Base-by-base conservation (phyloP, 176 grass and related monocot species). In the Miscanthus lutarioriparius region DNA sequence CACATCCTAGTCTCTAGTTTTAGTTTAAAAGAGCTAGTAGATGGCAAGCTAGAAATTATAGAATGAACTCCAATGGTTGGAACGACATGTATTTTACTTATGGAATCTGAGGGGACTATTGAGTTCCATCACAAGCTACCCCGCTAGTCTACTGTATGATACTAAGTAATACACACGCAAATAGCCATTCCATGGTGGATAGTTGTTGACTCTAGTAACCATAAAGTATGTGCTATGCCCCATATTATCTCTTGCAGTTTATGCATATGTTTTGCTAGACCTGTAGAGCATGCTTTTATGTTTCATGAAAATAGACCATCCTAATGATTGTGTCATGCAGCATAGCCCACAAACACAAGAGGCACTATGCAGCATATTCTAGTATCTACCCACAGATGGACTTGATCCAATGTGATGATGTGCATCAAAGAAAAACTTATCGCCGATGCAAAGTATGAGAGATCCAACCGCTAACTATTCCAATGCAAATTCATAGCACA, bases 31-130 rank as follows among this genome's bases (percentile, higher is more conserved):
- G 48, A 74, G 38, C 22, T 59, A 38, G 32, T 16, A 44, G 56
- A 74, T 23, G 16, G 16, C n/a, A 56, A 82, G 36, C 66, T 83
- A 78, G 82, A 74, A 67, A 90, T 73, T 73, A 82, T 72, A 78
- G 26, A 86, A 78, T 83, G 74, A 38, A 69, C 49, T 49, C 51
- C 37, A 70, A 36, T 10, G 49, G 76, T 80, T 64, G 70, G 80
- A 63, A 54, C 76, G 33, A 70, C 40, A 23, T 90, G 75, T 23
- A 64, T 80, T 51, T 40, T 51, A 90, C 84, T 90, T 71, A 63
- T 68, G 75, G 80, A 79, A 84, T 84, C 47, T 43, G 62, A 83
- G 9, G 48, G 39, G 37, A 3, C 53, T 38, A 77, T 14, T 63
- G 51, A 63, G 77, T 63, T 77, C 35, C 64, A 81, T 71, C 72